Evolutionary conservation across 225 moss, liverwort and hornwort genomes (phyloP).

Genomic region (Sphagnum contortum): DNA sequence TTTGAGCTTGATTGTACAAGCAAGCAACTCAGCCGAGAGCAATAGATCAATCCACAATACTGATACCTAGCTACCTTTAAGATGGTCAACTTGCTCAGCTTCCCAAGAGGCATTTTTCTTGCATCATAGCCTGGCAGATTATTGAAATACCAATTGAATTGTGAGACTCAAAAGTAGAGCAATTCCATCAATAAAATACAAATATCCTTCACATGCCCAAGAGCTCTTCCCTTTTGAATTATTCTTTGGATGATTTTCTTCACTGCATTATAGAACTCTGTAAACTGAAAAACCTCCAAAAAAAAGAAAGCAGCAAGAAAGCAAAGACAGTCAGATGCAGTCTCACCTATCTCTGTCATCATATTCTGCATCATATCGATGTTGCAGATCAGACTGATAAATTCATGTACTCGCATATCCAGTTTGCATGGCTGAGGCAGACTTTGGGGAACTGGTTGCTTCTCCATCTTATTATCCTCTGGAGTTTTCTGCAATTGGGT

Average conservation of each 20-base stretch:
- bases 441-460: slow-evolving; percentile 18
- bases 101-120: slow-evolving; percentile 94
- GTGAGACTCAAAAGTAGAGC: too few species aligned
- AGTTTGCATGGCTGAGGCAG: slow-evolving; percentile 24
- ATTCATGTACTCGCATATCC: slow-evolving; percentile 49
- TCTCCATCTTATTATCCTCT: slow-evolving; percentile 10
- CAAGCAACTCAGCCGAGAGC: not conserved
- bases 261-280: too few species aligned
- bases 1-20: too few species aligned
- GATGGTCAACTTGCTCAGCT: slow-evolving; percentile 96
- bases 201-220: too few species aligned
- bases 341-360: slow-evolving; percentile 89
- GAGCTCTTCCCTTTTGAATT: too few species aligned
- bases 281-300: too few species aligned
- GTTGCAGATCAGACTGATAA: slow-evolving; percentile 65
- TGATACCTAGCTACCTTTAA: slow-evolving; percentile 35
- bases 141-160: too few species aligned
- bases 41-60: not conserved
- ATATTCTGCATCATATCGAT: slow-evolving; percentile 78
- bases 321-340: not conserved
- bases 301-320: slow-evolving; percentile 1
- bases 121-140: slow-evolving; percentile 76
- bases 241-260: too few species aligned
- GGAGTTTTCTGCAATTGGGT: too few species aligned
- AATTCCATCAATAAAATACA: too few species aligned